Evolutionary conservation across 352 stramenopile genomes (phyloP).

Genomic region (Globisporangium orthogonon): DNA sequence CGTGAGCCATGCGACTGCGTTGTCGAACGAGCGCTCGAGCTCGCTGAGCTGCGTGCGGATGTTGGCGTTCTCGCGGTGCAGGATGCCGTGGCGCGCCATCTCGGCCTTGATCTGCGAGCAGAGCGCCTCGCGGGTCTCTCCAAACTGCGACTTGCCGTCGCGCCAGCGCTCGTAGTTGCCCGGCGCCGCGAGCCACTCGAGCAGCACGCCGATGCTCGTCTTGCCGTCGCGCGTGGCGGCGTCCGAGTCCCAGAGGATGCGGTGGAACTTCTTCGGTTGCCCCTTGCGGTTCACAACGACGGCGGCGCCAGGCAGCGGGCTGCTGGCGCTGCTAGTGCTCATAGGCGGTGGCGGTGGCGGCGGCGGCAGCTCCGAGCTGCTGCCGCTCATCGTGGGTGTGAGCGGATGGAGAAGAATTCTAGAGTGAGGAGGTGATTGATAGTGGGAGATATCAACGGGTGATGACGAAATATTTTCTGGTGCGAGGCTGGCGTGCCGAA

Average conservation of each 20-base stretch:
- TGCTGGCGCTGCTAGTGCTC: background rate
- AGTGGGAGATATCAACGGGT: too few relatives aligned
- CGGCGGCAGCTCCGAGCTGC: too few relatives aligned
- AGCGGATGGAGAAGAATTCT: background rate
- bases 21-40: slow-evolving; percentile 57
- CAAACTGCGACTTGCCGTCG: slow-evolving; percentile 55
- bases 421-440: too few relatives aligned
- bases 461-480: too few relatives aligned
- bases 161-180: slow-evolving; percentile 65
- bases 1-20: slow-evolving; percentile 43
- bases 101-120: slow-evolving; percentile 66
- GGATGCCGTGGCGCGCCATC: slow-evolving; percentile 56
- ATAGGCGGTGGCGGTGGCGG: background rate
- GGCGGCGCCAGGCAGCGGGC: background rate
- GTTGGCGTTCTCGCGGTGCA: slow-evolving; percentile 71
- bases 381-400: background rate
- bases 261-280: slow-evolving; percentile 40
- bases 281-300: slow-evolving; percentile 1
- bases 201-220: slow-evolving; percentile 60
- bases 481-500: too few relatives aligned
- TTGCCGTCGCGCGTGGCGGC: slow-evolving; percentile 53
- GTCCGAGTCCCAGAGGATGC: slow-evolving; percentile 76
- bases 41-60: slow-evolving; percentile 80
- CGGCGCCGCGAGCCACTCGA: slow-evolving; percentile 58
- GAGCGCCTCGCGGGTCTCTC: slow-evolving; percentile 62